Conservation (phyloP, 2,329 filamentous ascomycete genomes). For the Fusarium praegraminearum region DNA sequence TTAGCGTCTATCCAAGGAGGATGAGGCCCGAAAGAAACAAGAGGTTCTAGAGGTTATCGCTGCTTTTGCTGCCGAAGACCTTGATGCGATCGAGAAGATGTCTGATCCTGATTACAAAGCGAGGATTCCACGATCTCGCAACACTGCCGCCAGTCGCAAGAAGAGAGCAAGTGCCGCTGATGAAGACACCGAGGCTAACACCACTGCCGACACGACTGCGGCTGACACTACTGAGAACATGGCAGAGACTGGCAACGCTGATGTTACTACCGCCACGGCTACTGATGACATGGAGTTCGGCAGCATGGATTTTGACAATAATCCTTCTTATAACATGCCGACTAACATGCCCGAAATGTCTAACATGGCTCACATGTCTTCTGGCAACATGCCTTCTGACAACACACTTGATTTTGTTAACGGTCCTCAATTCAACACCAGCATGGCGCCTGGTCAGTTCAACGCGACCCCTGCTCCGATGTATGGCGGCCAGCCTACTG, state of each 20-base stretch:
- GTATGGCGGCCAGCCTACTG: neutral
- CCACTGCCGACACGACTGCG: neutral
- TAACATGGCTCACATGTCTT: neutral
- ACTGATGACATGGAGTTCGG: neutral
- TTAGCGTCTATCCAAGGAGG: constrained; percentile 2
- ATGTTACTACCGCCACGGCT: neutral
- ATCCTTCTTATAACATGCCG: neutral
- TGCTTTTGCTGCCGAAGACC: neutral
- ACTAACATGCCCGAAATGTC: too few species aligned
- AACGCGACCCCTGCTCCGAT: neutral
- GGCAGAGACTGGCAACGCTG: neutral
- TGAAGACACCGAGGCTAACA: neutral
- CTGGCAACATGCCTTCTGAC: neutral
- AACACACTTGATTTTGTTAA: neutral
- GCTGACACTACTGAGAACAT: neutral
- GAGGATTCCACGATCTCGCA: neutral
- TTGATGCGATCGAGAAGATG: neutral
- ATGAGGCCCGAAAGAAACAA: neutral
- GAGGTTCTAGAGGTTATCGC: neutral
- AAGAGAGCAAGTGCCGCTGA: neutral
- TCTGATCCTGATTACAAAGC: neutral
- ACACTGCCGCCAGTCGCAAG: neutral
- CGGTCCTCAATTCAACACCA: neutral
- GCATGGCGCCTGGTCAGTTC: neutral
- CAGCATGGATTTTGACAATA: neutral